Evolutionary conservation across 495 filamentous ascomycete genomes (phyloP).

Genomic region (Penicillium herquei): DNA sequence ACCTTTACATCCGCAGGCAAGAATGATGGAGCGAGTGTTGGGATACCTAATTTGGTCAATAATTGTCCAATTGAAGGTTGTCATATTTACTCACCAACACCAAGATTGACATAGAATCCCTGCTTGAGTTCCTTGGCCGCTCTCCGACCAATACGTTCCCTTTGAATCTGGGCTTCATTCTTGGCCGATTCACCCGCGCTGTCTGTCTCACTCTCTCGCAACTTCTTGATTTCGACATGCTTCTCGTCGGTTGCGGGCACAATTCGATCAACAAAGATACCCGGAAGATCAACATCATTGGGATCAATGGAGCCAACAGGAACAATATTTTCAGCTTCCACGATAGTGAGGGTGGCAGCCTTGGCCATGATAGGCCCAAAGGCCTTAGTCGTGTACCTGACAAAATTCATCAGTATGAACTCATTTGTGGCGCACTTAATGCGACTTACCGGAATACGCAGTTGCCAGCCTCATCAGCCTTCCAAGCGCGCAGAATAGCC

Average conservation of each 20-base stretch:
- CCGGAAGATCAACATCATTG: constrained; percentile 78
- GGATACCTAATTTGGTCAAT: constrained; percentile 52
- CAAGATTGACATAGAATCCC: constrained; percentile 90
- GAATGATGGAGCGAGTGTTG: constrained; percentile 82
- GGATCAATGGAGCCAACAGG: constrained; percentile 77
- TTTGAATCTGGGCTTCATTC: constrained; percentile 63
- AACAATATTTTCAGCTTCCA: constrained; percentile 90
- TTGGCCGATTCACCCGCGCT: constrained; percentile 51
- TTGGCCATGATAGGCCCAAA: constrained; percentile 91
- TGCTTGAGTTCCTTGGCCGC: constrained; percentile 93
- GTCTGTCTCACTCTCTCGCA: constrained; percentile 54
- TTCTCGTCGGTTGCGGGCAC: constrained; percentile 74
- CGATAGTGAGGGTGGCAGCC: constrained; percentile 82
- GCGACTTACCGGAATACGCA: constrained; percentile 72
- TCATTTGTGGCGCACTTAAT: too few relatives aligned
- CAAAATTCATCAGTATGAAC: background rate
- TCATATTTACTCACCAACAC: constrained; percentile 69
- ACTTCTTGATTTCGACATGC: constrained; percentile 79
- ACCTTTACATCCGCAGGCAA: constrained; percentile 76
- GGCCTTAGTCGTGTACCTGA: constrained; percentile 48
- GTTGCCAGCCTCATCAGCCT: constrained; percentile 83
- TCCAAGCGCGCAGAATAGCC: constrained; percentile 85
- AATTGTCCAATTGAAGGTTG: background rate
- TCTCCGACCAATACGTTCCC: constrained; percentile 76
- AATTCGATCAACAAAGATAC: constrained; percentile 85